phyloP scores from a whole-genome alignment of 1,284 basidiomycete genomes.

The Cutaneotrichosporon sp. region DNA sequence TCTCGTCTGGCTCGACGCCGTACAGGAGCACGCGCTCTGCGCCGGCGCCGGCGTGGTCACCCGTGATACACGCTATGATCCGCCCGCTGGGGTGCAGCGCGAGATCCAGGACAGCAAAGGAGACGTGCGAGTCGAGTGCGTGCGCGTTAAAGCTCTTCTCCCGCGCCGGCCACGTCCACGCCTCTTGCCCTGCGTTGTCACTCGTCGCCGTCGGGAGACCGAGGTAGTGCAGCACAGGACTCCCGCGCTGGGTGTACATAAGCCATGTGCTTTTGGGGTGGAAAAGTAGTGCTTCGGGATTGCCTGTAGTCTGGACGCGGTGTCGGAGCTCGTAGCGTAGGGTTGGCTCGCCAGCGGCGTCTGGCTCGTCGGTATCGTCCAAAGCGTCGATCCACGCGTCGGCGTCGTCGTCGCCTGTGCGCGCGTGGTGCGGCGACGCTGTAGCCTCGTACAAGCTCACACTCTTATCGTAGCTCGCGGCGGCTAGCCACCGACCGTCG shows the following conservation, averaged over 20 bases:
- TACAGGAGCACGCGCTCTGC: slow-evolving; percentile 28
- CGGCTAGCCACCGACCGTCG: slow-evolving; percentile 40
- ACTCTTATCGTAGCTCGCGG: slow-evolving; percentile 45
- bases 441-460: slow-evolving; percentile 38
- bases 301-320: slow-evolving; percentile 32
- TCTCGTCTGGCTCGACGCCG: slow-evolving; percentile 32
- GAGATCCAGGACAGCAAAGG: slow-evolving; percentile 60
- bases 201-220: slow-evolving; percentile 12
- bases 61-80: slow-evolving; percentile 46
- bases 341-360: slow-evolving; percentile 34
- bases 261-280: slow-evolving; percentile 29
- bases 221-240: slow-evolving; percentile 37
- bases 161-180: slow-evolving; percentile 15
- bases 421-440: background rate
- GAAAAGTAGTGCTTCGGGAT: slow-evolving; percentile 46
- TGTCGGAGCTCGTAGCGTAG: slow-evolving; percentile 31
- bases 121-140: slow-evolving; percentile 43
- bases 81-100: slow-evolving; percentile 42
- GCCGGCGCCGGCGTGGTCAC: slow-evolving; percentile 42
- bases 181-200: background rate
- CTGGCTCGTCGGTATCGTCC: slow-evolving; percentile 35
- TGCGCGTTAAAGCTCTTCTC: slow-evolving; percentile 46
- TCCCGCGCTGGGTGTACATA: slow-evolving; percentile 37
- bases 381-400: slow-evolving; percentile 34
- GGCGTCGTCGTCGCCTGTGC: slow-evolving; percentile 3